Percentiles rank a stretch among this genome's conserved stretches.
Conservation (phyloP, 352 stramenopile genomes). For the Pythium insidiosum region DNA sequence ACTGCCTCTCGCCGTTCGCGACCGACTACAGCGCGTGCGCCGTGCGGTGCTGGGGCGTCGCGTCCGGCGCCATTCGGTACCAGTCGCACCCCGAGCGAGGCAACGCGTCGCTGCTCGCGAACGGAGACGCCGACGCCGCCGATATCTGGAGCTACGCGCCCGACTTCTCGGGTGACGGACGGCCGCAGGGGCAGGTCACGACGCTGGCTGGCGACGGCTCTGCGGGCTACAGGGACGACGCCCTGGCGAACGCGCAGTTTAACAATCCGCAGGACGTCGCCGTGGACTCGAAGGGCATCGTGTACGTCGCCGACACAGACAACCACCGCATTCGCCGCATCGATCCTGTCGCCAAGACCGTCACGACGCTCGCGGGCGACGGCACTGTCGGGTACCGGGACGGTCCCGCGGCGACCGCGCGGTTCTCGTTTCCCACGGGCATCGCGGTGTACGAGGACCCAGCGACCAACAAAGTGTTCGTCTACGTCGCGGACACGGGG, state of each 20-base stretch:
- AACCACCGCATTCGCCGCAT: conserved; percentile 92
- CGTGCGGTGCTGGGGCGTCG: conserved; percentile 88
- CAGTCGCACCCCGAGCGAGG: conserved; percentile 26
- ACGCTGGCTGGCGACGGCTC: conserved; percentile 85
- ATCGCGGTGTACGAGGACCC: conserved; percentile 51
- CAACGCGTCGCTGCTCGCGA: conserved; percentile 8
- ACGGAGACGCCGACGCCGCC: conserved; percentile 30
- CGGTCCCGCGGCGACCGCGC: conserved; percentile 24
- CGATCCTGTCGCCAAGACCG: conserved; percentile 28
- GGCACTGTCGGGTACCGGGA: conserved; percentile 37
- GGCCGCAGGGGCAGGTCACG: conserved; percentile 84
- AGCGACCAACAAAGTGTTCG: conserved; percentile 14
- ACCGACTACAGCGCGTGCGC: conserved; percentile 86
- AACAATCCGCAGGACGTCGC: conserved; percentile 86
- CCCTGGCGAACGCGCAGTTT: conserved; percentile 65
- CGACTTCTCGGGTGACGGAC: conserved; percentile 33
- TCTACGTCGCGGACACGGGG: conserved; percentile 75
- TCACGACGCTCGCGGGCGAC: conserved; percentile 52
- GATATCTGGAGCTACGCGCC: conserved; percentile 61
- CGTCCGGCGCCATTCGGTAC: conserved; percentile 27
- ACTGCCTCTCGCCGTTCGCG: conserved; percentile 72
- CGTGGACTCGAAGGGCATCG: conserved; percentile 85
- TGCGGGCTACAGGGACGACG: conserved; percentile 75
- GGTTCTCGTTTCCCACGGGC: conserved; percentile 66
- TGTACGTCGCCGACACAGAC: conserved; percentile 94